These are phyloP conservation scores for Fraxinus baroniana DNA, from an alignment of 305 asterid genomes.

Conservation along the genomic window DNA sequence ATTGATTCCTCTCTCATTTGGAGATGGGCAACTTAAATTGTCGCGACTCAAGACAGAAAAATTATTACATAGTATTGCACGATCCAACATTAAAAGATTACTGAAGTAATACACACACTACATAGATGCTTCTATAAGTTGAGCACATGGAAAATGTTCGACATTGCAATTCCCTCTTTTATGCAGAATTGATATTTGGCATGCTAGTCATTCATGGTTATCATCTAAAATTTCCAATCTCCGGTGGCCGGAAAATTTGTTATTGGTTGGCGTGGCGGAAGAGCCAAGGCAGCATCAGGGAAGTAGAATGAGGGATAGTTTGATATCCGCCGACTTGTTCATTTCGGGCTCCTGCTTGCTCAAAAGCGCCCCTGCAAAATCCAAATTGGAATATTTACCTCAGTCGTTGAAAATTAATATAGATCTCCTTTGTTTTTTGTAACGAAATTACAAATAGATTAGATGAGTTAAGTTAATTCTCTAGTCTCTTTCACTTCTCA, in stretches of 20 bases:
- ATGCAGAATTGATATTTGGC: background rate
- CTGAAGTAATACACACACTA: background rate
- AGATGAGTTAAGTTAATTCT: background rate
- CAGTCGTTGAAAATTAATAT: background rate
- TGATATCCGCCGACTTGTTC: conserved; percentile 26
- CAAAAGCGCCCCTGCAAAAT: conserved; percentile 28
- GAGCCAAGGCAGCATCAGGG: conserved; percentile 49
- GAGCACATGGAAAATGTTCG: background rate
- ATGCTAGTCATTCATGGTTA: background rate
- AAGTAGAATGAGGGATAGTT: conserved; percentile 12
- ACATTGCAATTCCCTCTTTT: background rate
- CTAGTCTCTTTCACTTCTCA: background rate
- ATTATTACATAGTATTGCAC: background rate
- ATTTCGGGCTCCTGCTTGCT: conserved; percentile 11
- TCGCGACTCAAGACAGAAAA: background rate
- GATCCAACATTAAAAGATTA: background rate
- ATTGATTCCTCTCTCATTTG: no score
- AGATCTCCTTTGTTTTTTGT: background rate
- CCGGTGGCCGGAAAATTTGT: background rate
- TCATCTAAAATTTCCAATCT: background rate
- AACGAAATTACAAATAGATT: background rate
- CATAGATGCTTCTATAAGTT: background rate
- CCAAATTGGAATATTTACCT: background rate
- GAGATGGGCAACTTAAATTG: no score
- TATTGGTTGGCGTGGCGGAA: conserved; percentile 28